Evolutionary conservation across 441 rosid genomes (phyloP), one percentile per base, ranked within the genome.

Genomic region (Dalechampia spathulata): DNA sequence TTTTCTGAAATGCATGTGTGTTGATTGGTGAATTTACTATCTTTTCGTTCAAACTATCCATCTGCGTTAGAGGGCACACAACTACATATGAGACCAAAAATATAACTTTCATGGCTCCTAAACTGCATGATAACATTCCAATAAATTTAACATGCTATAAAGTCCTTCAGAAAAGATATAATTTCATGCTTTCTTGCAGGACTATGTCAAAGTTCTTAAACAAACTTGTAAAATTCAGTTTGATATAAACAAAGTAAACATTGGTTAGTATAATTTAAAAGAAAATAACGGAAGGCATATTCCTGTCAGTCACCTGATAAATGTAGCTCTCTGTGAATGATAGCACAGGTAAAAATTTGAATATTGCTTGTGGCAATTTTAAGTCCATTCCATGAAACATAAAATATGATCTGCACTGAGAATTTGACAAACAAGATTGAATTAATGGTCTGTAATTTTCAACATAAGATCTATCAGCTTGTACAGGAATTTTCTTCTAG

Each of bases 331-430:
- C 93, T 5, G 85, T 71, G 72, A 81, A 88, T 39, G 85, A 74
- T 61, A 91, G 91, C 61, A 78, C 53, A 0, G 98, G 96, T 54
- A 91, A 72, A 71, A 78, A 80, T 67, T 70, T 74, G 78, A 88
- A 86, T 48, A 86, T 12, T 52, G 72, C 60, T 57, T 75, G 75
- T 0, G 87, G 96, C 22, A 49, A 43, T 66, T 70, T 79, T 51
- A 79, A 66, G 50, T 88, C 86, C 76, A 88, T 60, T 14, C 71
- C 83, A 58, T 84, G 95, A 74, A 91, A 88, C 96, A 91, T 91
- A 72, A 86, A 88, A 61, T 91, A 91, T 60, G 95, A 91, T 63
- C 96, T 80, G 81, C 95, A 81, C 95, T 91, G 90, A 61, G 41
- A 49, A 67, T 64, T 41, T 38, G 39, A 27, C 9, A 49, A 39